Percentiles rank a stretch among this genome's conserved stretches.
Evolutionary conservation across 2,329 filamentous ascomycete genomes (phyloP).

Genomic region (Lecanoromycetidae sp.): DNA sequence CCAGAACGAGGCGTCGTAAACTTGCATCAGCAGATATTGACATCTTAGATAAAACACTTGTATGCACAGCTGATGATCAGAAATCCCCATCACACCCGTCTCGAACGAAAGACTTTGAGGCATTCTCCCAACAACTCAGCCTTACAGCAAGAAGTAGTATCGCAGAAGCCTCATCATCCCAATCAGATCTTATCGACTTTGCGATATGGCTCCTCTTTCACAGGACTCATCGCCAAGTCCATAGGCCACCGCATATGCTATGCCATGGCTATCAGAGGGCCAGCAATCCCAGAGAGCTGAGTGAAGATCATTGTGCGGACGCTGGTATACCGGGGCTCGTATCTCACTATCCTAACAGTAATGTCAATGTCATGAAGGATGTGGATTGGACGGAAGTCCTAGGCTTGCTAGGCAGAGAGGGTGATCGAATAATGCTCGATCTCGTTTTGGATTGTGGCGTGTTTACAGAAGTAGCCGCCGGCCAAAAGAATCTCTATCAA

Average conservation of each 20-base stretch:
- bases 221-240: conserved; percentile 34
- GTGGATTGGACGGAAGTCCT: conserved; percentile 66
- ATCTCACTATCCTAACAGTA: conserved; percentile 53
- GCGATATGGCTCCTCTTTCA: conserved; percentile 67
- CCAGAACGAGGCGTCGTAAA: conserved; percentile 41
- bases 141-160: conserved; percentile 27
- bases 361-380: conserved; percentile 56
- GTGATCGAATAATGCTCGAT: conserved; percentile 65
- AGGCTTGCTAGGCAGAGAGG: conserved; percentile 58
- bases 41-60: conserved; percentile 47
- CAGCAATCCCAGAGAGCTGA: conserved; percentile 23
- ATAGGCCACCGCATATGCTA: conserved; percentile 60
- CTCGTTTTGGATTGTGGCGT: conserved; percentile 67
- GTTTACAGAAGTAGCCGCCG: conserved; percentile 51
- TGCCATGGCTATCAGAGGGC: conserved; percentile 66
- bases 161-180: conserved; percentile 32
- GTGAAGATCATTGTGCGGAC: conserved; percentile 25
- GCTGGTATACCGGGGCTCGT: conserved; percentile 54
- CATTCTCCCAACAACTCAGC: conserved; percentile 49
- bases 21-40: conserved; percentile 27
- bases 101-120: conserved; percentile 44
- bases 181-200: conserved; percentile 61
- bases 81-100: conserved; percentile 24
- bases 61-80: conserved; percentile 41
- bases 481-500: conserved; percentile 60